A percentile compares a stretch with the other conserved stretches of the same genome.
phyloP scores from a whole-genome alignment of 805 yeast genomes.

The Clavispora asparagi region DNA sequence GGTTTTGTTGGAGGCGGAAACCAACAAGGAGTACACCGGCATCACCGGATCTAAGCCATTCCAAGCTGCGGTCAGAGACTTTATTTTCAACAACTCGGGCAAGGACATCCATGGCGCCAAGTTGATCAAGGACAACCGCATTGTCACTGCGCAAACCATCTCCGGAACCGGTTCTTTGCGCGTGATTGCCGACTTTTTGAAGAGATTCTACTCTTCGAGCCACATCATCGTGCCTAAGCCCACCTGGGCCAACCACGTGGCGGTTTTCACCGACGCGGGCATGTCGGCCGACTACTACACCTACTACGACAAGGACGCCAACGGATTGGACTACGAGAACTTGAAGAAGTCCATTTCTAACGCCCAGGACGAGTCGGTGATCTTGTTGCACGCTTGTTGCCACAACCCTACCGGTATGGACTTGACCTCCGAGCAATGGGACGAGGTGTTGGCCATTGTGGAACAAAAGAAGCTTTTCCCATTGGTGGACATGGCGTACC shows the following conservation, averaged over 20 bases:
- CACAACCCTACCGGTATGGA: conserved; percentile 98
- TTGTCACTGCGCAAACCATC: conserved; percentile 81
- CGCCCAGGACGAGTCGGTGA: conserved; percentile 56
- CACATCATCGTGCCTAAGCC: conserved; percentile 76
- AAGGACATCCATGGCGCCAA: conserved; percentile 50
- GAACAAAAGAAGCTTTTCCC: conserved; percentile 62
- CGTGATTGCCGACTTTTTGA: conserved; percentile 74
- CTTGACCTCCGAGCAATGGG: conserved; percentile 79
- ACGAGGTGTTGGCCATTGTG: conserved; percentile 60
- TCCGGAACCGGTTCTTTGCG: conserved; percentile 95
- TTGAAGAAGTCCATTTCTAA: conserved; percentile 53
- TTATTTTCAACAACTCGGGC: conserved; percentile 60
- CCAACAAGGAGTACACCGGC: conserved; percentile 81
- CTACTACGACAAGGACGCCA: conserved; percentile 61
- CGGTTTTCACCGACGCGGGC: conserved; percentile 74
- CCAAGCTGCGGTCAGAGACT: conserved; percentile 60
- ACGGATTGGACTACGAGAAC: conserved; percentile 61
- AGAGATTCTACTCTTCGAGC: conserved; percentile 49
- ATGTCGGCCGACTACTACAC: conserved; percentile 57
- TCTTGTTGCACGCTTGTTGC: conserved; percentile 89
- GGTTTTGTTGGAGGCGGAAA: conserved; percentile 41
- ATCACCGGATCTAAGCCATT: conserved; percentile 74
- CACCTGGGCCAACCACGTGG: conserved; percentile 91
- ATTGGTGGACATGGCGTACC: conserved; percentile 90
- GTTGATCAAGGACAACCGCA: conserved; percentile 55